Base-by-base conservation (phyloP, 306 rosid genomes). In the Vigna hirtella region DNA sequence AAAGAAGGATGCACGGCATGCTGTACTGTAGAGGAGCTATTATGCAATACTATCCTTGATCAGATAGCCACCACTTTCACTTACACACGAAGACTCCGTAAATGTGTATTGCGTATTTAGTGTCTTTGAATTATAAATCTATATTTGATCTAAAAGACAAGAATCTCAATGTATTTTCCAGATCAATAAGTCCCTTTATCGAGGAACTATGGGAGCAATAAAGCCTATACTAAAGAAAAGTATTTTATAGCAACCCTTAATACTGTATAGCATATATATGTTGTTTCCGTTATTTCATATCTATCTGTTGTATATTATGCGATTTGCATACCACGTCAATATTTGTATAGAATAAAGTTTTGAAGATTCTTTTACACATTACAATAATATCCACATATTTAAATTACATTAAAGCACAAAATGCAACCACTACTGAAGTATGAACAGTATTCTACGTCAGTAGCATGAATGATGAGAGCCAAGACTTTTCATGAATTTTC, bases 1-100 rank as follows among this genome's bases (percentile, higher is more conserved):
- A 86, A 76, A 80, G 73, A 85, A 83, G 61, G 75, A 81, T 84
- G 62, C 76, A 87, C 82, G 77, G 17, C 28, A 24, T 11, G 28
- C 38, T 12, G 75, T 40, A 42, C 11, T 40, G 45, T 83, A 86
- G 91, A 68, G 82, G 78, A 78, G 83, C 74, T 73, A 71, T 62
- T 72, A 76, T 48, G 80, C 53, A 53, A 49, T 64, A 48, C 76
- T 76, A 65, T 58, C 49, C 52, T 77, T 52, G 56, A 79, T 53
- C 76, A 64, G 72, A 79, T 50, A 72, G 51, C 76, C 59, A 32
- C 66, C 74, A 56, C 47, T 63, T 69, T 65, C 72, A 81, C 32
- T 63, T 68, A 78, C 17, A 55, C 67, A 32, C 15, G 42, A 66
- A 66, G 28, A 50, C 77, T 50, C 45, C 22, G 22, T 20, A 15